Evolutionary conservation across 352 stramenopile genomes (phyloP), one percentile per base, ranked within the genome.

Genomic region (Blastocystis sp.): DNA sequence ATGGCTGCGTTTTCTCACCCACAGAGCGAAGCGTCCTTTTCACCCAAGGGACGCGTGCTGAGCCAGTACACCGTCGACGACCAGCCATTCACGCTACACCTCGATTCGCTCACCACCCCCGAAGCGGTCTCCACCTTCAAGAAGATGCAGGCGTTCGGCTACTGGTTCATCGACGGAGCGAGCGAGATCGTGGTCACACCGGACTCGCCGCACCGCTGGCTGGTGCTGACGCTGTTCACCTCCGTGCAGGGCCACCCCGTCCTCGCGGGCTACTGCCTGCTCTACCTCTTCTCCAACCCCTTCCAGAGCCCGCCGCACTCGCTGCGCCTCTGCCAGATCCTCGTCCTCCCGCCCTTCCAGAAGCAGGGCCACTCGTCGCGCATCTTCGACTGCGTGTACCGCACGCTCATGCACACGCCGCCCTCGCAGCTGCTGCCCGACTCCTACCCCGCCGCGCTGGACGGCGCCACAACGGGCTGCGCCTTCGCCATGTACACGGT

Each of bases 101-200:
- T 74, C 9, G 14, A 53, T 19, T 43, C 71, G 19, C 71, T 81
- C 48, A 64, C 71, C 28, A 66, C 71, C 2, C 71, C 71, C 2
- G 43, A 40, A 9, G 64, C 71, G 10, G 23, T 81, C n/a, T 17
- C 21, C 9, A 41, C 66, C 48, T 81, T 81, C 60, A 64, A 81
- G 4, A 81, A 81, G 21, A 60, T 81, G 7, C 71, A 81, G 23
- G 64, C 71, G 14, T 9, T 81, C 28, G 48, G 71, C 14, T 81
- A 81, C 40, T 81, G 71, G 71, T 81, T 81, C 60, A 81, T 81
- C 53, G 71, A 81, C 38, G 71, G 71, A 23, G 71, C 71, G 10
- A 81, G 71, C 48, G 41, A 81, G n/a, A 81, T 81, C 60, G 71
- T 81, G 11, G 71, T 81, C 19, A 59, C 34, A 0, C 40, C 5